Percentiles rank a stretch among this genome's conserved stretches.
Conservation (phyloP, 1,284 basidiomycete species). For the Leccinum fallax region DNA sequence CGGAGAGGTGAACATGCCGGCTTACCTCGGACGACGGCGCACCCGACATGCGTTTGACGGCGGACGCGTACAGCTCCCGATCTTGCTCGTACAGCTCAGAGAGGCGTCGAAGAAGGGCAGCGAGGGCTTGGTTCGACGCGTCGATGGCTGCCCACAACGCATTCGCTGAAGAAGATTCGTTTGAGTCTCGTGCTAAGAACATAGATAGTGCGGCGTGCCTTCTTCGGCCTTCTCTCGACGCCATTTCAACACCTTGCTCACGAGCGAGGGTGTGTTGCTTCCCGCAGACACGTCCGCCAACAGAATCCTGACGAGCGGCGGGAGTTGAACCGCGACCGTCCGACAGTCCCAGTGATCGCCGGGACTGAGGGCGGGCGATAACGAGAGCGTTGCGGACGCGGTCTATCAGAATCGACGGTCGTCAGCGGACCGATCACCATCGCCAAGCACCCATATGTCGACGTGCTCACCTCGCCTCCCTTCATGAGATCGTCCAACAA, state of each 20-base stretch:
- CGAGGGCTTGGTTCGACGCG: slow-evolving; percentile 59
- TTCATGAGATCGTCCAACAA: slow-evolving; percentile 73
- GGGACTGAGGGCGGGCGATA: slow-evolving; percentile 54
- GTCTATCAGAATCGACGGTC: slow-evolving; percentile 15
- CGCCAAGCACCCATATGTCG: background rate
- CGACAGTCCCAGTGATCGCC: slow-evolving; percentile 61
- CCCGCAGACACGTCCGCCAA: slow-evolving; percentile 94
- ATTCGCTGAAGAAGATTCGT: slow-evolving; percentile 47
- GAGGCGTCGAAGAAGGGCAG: slow-evolving; percentile 52
- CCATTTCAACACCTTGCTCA: slow-evolving; percentile 89
- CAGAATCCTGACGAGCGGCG: slow-evolving; percentile 78
- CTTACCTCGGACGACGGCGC: slow-evolving; percentile 59
- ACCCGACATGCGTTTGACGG: slow-evolving; percentile 62
- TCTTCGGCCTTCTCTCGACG: slow-evolving; percentile 59
- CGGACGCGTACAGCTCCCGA: slow-evolving; percentile 50
- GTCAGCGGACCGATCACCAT: slow-evolving; percentile 2
- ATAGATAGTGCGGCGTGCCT: slow-evolving; percentile 42
- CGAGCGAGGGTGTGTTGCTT: slow-evolving; percentile 90
- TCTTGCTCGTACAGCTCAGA: slow-evolving; percentile 50
- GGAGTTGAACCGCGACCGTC: slow-evolving; percentile 74
- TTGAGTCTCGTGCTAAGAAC: slow-evolving; percentile 3
- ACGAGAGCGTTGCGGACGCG: slow-evolving; percentile 8
- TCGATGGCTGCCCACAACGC: slow-evolving; percentile 74
- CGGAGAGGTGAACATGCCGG: background rate
- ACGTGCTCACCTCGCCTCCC: slow-evolving; percentile 47